Conservation (phyloP, 2,329 filamentous ascomycete genomes). For the Penicillium sp. region DNA sequence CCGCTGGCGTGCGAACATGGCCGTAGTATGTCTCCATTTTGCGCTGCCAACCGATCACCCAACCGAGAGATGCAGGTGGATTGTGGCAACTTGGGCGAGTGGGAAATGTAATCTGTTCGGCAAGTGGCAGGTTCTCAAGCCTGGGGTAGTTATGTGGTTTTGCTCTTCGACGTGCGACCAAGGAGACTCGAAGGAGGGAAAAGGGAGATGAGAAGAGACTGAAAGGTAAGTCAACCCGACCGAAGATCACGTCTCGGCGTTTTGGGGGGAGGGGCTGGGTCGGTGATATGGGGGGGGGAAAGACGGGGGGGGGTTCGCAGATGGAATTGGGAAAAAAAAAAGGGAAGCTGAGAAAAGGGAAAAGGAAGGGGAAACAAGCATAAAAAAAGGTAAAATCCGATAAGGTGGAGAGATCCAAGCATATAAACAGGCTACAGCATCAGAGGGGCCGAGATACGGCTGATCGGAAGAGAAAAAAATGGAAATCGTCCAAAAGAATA, state of each 20-base stretch:
- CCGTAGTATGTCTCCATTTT: slow-evolving; percentile 95
- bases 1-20: slow-evolving; percentile 86
- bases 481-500: not conserved
- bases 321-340: slow-evolving; percentile 1
- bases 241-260: not conserved
- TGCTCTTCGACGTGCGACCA: too few relatives aligned
- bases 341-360: not conserved
- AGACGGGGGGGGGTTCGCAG: slow-evolving; percentile 3
- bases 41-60: slow-evolving; percentile 18
- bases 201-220: too few relatives aligned
- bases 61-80: too few relatives aligned
- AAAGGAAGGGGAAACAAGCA: slow-evolving; percentile 5
- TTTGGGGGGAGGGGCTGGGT: not conserved
- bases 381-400: slow-evolving; percentile 9
- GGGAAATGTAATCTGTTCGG: too few relatives aligned
- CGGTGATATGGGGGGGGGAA: not conserved
- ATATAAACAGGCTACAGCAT: slow-evolving; percentile 14
- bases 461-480: slow-evolving; percentile 13
- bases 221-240: not conserved
- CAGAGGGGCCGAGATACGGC: slow-evolving; percentile 14
- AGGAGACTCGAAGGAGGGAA: too few relatives aligned
- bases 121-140: too few relatives aligned
- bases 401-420: slow-evolving; percentile 14
- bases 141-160: not conserved
- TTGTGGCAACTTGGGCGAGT: too few relatives aligned